phyloP scores from a whole-genome alignment of 768 basidiomycete species.

The Lenzites betulinus region DNA sequence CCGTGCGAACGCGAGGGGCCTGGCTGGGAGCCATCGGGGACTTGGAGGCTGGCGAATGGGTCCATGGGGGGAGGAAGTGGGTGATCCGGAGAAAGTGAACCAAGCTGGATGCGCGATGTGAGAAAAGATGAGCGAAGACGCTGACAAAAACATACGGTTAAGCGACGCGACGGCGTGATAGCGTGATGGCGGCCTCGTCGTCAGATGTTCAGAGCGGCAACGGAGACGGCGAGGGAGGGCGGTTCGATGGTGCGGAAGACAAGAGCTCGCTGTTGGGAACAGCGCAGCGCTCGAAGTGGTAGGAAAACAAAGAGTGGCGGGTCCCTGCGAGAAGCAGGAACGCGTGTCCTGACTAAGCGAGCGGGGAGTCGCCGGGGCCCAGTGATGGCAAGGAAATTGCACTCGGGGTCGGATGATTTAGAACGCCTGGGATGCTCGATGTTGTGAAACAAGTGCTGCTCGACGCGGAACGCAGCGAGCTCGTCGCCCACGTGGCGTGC shows the following conservation, averaged over 20 bases:
- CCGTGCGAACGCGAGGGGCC: constrained; percentile 48
- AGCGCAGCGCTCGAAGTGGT: constrained; percentile 4
- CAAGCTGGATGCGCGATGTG: constrained; percentile 16
- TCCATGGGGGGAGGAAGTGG: constrained; percentile 29
- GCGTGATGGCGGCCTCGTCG: constrained; percentile 11
- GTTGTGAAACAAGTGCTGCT: constrained; percentile 16
- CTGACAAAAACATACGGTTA: constrained; percentile 16
- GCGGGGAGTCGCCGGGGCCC: too few species aligned
- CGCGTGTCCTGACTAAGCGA: constrained; percentile 20
- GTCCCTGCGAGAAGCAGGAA: constrained; percentile 11
- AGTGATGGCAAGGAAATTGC: constrained; percentile 3
- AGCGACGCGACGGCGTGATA: constrained; percentile 18
- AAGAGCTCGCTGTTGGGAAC: constrained; percentile 8
- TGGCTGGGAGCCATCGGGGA: constrained; percentile 45
- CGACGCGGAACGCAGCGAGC: constrained; percentile 11
- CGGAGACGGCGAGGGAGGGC: background rate
- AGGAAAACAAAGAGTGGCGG: constrained; percentile 14
- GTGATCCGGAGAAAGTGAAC: constrained; percentile 17
- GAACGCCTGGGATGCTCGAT: background rate
- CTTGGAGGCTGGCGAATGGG: constrained; percentile 40
- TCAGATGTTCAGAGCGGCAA: background rate
- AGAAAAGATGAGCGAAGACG: constrained; percentile 23
- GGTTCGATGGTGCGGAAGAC: background rate
- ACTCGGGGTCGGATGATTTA: background rate
- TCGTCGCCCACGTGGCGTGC: constrained; percentile 17